Evolutionary conservation across 495 filamentous ascomycete species (phyloP).

Genomic region (Talaromyces proteolyticus): DNA sequence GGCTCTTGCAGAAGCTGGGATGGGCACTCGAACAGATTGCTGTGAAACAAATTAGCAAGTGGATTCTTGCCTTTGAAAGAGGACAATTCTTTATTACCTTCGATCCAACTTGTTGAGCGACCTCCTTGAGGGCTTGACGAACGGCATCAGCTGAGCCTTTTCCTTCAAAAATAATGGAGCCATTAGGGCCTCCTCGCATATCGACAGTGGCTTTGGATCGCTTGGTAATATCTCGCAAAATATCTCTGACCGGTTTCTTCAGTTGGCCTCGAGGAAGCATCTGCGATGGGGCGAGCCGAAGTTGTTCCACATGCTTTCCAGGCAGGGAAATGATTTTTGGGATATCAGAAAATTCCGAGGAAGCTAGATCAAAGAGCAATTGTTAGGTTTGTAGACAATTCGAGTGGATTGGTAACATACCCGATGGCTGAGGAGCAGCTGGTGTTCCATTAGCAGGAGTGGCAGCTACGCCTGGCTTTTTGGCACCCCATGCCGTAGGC

Average conservation of each 20-base stretch:
- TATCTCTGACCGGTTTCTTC: slow-evolving; percentile 75
- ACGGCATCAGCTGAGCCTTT: slow-evolving; percentile 72
- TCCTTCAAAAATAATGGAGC: slow-evolving; percentile 70
- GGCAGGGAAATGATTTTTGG: slow-evolving; percentile 64
- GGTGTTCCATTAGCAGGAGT: slow-evolving; percentile 53
- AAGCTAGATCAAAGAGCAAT: background rate
- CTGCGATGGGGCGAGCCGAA: slow-evolving; percentile 64
- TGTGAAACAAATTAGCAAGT: slow-evolving; percentile 21
- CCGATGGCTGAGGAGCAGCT: slow-evolving; percentile 40
- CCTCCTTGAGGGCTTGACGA: slow-evolving; percentile 76
- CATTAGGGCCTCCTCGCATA: slow-evolving; percentile 60
- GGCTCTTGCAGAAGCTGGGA: slow-evolving; percentile 74
- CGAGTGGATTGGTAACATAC: slow-evolving; percentile 17
- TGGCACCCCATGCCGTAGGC: slow-evolving; percentile 65
- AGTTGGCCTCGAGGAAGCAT: slow-evolving; percentile 67
- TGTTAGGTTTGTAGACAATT: background rate
- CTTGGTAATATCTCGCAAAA: slow-evolving; percentile 81
- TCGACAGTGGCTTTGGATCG: slow-evolving; percentile 81
- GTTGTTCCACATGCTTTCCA: slow-evolving; percentile 69
- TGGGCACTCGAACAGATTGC: slow-evolving; percentile 68
- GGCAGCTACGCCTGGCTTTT: slow-evolving; percentile 49
- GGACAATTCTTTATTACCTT: slow-evolving; percentile 50
- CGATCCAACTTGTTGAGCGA: slow-evolving; percentile 74
- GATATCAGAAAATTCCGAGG: slow-evolving; percentile 21
- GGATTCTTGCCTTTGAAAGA: slow-evolving; percentile 8